Percentiles rank a stretch among this genome's conserved stretches.
Conservation (phyloP, 805 yeast species). For the Kregervanrija delftensis region DNA sequence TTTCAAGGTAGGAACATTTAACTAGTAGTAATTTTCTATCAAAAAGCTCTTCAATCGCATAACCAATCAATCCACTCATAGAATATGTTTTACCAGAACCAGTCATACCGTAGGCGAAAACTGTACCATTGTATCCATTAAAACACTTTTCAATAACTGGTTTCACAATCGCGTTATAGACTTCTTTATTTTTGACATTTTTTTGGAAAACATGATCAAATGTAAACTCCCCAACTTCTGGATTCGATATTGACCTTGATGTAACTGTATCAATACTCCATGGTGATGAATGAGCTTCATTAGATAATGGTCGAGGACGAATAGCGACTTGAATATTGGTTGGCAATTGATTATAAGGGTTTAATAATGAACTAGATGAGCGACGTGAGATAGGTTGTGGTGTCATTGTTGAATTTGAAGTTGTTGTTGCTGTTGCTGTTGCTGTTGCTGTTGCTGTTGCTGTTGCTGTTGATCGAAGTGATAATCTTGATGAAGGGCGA, state of each 20-base stretch:
- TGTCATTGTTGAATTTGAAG: not conserved
- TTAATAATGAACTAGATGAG: conserved; percentile 9
- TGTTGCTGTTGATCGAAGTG: not conserved
- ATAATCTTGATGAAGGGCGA: not conserved
- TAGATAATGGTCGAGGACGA: conserved; percentile 59
- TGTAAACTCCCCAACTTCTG: conserved; percentile 55
- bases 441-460: not conserved
- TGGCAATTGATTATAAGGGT: conserved; percentile 15
- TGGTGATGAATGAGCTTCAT: conserved; percentile 14
- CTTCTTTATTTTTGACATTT: conserved; percentile 43
- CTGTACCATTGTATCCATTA: conserved; percentile 80
- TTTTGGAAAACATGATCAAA: conserved; percentile 79
- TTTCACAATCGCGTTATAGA: conserved; percentile 51
- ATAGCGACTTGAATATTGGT: conserved; percentile 75
- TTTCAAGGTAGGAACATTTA: conserved; percentile 70
- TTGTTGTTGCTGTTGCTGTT: not conserved
- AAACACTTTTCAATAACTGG: conserved; percentile 47
- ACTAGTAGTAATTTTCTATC: conserved; percentile 34
- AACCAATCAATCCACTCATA: conserved; percentile 76
- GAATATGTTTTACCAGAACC: conserved; percentile 89
- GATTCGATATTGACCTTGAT: conserved; percentile 37
- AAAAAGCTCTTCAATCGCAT: conserved; percentile 58
- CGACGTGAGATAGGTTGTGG: conserved; percentile 4
- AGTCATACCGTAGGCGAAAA: conserved; percentile 93
- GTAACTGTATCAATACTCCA: conserved; percentile 41